phyloP scores from a whole-genome alignment of 1,284 basidiomycete genomes.

The Ceratobasidium sp. region DNA sequence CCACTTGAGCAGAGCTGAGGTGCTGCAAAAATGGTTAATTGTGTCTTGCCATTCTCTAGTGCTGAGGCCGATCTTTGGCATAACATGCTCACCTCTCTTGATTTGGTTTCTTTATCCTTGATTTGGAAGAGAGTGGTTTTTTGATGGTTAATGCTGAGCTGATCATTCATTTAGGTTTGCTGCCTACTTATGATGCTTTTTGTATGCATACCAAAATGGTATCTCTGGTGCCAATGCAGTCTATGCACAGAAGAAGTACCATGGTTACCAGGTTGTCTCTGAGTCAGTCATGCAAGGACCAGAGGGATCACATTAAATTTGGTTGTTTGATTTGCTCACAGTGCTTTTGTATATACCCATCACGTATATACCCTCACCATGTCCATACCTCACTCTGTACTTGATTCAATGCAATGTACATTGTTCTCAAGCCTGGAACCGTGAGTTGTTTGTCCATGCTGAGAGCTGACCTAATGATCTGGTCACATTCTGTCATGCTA shows the following conservation, averaged over 20 bases:
- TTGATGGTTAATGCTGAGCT: neutral
- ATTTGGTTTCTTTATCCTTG: constrained; percentile 11
- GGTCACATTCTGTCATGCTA: too few species aligned
- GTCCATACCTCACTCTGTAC: too few species aligned
- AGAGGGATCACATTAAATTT: too few species aligned
- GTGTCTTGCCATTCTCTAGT: constrained; percentile 27
- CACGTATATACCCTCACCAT: too few species aligned
- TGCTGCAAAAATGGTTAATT: neutral
- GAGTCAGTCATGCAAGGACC: neutral
- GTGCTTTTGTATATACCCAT: too few species aligned
- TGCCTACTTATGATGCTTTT: constrained; percentile 30
- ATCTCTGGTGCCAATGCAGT: constrained; percentile 44
- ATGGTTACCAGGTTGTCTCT: constrained; percentile 38
- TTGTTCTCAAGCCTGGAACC: too few species aligned
- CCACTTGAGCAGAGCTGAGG: constrained; percentile 35
- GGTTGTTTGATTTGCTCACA: too few species aligned
- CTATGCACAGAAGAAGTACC: constrained; percentile 44
- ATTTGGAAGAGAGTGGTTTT: constrained; percentile 4
- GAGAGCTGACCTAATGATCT: too few species aligned
- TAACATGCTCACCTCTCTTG: constrained; percentile 38
- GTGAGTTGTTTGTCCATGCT: too few species aligned
- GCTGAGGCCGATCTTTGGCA: constrained; percentile 34
- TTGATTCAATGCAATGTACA: too few species aligned
- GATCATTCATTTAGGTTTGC: constrained; percentile 30
- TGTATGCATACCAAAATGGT: constrained; percentile 44